These are phyloP conservation scores for Diospyros lotus DNA, from an alignment of 148 eudicot species.

Conservation along the genomic window DNA sequence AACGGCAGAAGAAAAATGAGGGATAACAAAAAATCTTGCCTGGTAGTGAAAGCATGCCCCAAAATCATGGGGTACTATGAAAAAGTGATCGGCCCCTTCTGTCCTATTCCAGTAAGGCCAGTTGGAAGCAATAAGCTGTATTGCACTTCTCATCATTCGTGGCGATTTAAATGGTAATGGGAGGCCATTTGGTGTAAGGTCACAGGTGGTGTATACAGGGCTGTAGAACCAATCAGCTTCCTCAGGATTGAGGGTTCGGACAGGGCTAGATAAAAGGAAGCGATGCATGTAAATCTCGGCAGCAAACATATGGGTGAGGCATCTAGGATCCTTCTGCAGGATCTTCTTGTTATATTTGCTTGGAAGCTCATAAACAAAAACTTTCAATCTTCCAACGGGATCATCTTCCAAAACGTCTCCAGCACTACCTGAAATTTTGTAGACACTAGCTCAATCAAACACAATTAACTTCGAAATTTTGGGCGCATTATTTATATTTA, in stretches of 20 bases:
- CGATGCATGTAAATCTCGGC: slow-evolving; percentile 96
- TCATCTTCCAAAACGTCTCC: slow-evolving; percentile 96
- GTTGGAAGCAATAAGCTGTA: slow-evolving; percentile 84
- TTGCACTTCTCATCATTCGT: slow-evolving; percentile 97
- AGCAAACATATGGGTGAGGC: slow-evolving; percentile 96
- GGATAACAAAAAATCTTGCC: slow-evolving; percentile 19
- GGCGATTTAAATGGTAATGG: slow-evolving; percentile 97
- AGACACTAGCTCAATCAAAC: too few relatives aligned
- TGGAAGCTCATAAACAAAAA: slow-evolving; percentile 91
- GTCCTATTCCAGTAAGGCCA: slow-evolving; percentile 99
- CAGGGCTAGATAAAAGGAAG: slow-evolving; percentile 82
- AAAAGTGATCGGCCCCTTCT: slow-evolving; percentile 96
- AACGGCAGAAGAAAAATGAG: too few relatives aligned
- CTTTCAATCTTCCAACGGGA: slow-evolving; percentile 91
- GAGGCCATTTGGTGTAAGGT: slow-evolving; percentile 85
- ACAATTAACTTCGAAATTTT: too few relatives aligned
- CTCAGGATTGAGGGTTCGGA: slow-evolving; percentile 86
- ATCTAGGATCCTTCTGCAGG: slow-evolving; percentile 82
- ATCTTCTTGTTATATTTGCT: slow-evolving; percentile 96
- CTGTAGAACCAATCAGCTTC: slow-evolving; percentile 99
- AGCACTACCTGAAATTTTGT: slow-evolving; percentile 58
- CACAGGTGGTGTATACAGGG: slow-evolving; percentile 88
- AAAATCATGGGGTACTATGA: slow-evolving; percentile 86
- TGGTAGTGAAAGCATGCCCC: slow-evolving; percentile 93
- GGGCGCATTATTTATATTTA: too few relatives aligned